Base-by-base conservation (phyloP, 106 monocot genomes). In the Alisma plantagoaquatica region DNA sequence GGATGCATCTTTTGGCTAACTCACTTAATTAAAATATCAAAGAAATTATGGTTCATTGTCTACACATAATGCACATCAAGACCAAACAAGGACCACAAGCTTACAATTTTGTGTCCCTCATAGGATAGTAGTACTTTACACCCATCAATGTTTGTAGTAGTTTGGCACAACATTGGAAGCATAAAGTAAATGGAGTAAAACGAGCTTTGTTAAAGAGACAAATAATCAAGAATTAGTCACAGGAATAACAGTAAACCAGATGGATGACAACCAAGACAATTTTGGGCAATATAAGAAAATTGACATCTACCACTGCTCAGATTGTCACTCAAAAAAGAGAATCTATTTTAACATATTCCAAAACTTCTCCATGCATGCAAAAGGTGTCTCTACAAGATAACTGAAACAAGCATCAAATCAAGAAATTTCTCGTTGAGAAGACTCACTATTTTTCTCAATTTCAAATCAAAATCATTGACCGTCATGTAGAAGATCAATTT, bases 131-230 rank as follows among this genome's bases (percentile, higher is more conserved):
- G 57, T 30, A 26, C 56, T 55, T 63, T 74, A 63, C 98, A 79
- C 41, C 81, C 98, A 51, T 89, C 82, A 55, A 49, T 25, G 31
- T 86, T 85, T 71, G 77, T 72, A 2, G 84, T 98, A 68, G 74
- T 69, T 85, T 89, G 98, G 51, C 83, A 98, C 48, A 98, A 63
- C 81, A 90, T 78, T 45, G 89, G 98, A 72, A 98, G 98, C 73
- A 98, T 68, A 43, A 98, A 98, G 67, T 81, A 79, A 54, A 90
- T 38, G 31, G 81, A 76, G 49, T 69, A 82, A 64, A 90, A 85
- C 17, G 98, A 82, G 29, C 89, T 89, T 75, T 32, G 28, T 48
- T 63, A 14, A 70, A 30, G 21, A n/a, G 51, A 64, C 23, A 53
- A 65, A 41, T 21, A 23, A 45, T 57, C 23, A 25, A 71, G 42